Evolutionary conservation across 768 basidiomycete species (phyloP), one percentile per base, ranked within the genome.

Genomic region (Psilocybe cubensis): DNA sequence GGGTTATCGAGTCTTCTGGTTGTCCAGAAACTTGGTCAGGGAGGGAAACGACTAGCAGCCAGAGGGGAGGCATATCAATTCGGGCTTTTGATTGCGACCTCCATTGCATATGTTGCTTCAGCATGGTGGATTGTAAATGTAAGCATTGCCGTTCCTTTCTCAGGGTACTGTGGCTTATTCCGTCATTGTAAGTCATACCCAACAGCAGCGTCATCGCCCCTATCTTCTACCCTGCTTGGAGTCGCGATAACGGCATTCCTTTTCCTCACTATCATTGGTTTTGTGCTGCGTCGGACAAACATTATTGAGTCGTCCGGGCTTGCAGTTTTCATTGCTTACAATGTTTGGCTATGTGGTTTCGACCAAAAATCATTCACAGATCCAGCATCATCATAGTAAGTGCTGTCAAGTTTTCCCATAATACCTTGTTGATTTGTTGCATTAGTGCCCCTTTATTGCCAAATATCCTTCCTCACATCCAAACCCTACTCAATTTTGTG

Each of bases 251-350:
- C 95, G 0, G 86, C 93, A 9, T 89, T 96, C 67, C 72, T 96
- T 27, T 98, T 97, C 74, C 79, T 97, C 40, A 94, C 94, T 1
- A 79, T 91, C 63, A 96, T 98, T 61, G 96, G 96, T 5, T 96
- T 98, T 71, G 86, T 85, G 7, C 72, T 95, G 60, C 85, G 93
- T 53, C 82, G 92, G 50, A 96, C 95, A 40, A 96, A 96, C 66
- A 90, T 96, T 47, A 89, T 97, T 54, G 96, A 98, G 71, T 94
- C 94, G 3, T 88, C 91, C 2, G 86, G 91, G 46, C 84, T 98
- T 24, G 88, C 92, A 3, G 78, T 96, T 24, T 93, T 96, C 70
- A 83, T 97, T 40, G 92, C 93, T 5, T 94, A 92, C 71, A 93
- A 93, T 61, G 83, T 95, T 29, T 95, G 94, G 94, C 79, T 94